Base-by-base conservation (phyloP, 2,329 filamentous ascomycete genomes). In the Penicillium capsulatum region DNA sequence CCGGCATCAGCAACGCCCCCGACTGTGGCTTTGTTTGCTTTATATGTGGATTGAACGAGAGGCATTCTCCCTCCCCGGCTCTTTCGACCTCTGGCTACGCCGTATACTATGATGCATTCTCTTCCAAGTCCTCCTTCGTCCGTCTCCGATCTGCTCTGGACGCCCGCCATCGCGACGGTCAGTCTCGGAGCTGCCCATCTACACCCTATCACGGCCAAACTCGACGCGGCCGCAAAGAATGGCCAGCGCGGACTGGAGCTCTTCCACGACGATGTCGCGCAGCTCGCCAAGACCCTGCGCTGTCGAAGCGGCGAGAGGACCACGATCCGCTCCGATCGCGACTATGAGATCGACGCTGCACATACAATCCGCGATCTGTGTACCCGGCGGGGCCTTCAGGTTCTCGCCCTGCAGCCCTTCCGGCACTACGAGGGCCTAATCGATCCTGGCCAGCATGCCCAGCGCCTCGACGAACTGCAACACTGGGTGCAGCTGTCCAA, bases 351-450 rank as follows among this genome's bases (percentile, higher is more conserved):
- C 44, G 65, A 68, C 5, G 73, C 80, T 1, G 80, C 74, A 0
- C 59, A 61, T 17, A 66, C 73, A 24, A 73, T 85, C 34, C 72
- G 70, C 42, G 60, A 63, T 0, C 64, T 82, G 34, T 77, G 74
- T 28, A 63, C 72, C 15, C 66, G 73, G 16, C 67, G 77, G 24
- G 63, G 66, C 0, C 62, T 87, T 1, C 66, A 71, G 33, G 72
- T 86, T 39, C 69, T 86, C 48, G 79, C 86, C 64, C 67, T 87
- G 3, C 83, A 88, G 50, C 83, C 83, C 0, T 87, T 88, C 48
- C 69, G 79, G 14, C 83, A 85, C 50, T 86, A 85, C 41, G 83
- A 87, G 51, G 83, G 83, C 1, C 39, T 60, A 3, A 13, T 49
- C 4, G 47, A 54, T 29, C 45, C 22, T 2, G 31, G 19, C 11